Evolutionary conservation across 306 rosid genomes (phyloP), one percentile per base, ranked within the genome.

Genomic region (Bauhinia variegata): DNA sequence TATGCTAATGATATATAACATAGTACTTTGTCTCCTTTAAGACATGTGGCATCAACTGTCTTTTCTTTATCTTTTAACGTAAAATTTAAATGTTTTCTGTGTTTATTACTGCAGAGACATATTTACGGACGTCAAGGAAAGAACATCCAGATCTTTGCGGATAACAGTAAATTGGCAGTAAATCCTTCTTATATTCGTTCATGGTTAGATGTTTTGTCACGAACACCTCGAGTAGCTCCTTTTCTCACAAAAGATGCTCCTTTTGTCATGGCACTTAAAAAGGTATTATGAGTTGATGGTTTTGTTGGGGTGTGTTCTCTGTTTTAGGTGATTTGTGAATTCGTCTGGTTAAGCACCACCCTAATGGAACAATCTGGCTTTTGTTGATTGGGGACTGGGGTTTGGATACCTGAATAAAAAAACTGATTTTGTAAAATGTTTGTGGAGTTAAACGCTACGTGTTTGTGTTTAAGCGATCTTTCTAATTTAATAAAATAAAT

Each of bases 181-280:
- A 90, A 95, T 95, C 96, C 99, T 71, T 90, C 89, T 32, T 95
- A 90, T 77, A 73, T 90, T 56, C 79, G 53, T 36, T 85, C 95
- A 8, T 95, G 99, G 99, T 80, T 90, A 88, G 87, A 90, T 78
- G 76, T 86, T 49, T 72, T 90, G 86, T 88, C 99, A 33, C 87
- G 28, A 80, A 88, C 92, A 8, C 92, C 99, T 60, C 89, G 99
- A 76, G 96, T 95, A 54, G 97, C 99, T 39, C 97, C 99, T 23
- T 95, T 90, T 85, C 72, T 95, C 44, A 69, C 95, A 10, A 95
- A 90, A 87, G 89, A 79, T 49, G 91, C 90, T 61, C 97, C 96
- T 41, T 67, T 88, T 78, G 67, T 95, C 65, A 73, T 73, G 75
- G 95, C 97, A 6, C 79, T 90, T 52, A 88, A 86, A 81, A 95